phyloP scores from a whole-genome alignment of 1,284 basidiomycete species.

The Cutaneotrichosporon cyanovorans region DNA sequence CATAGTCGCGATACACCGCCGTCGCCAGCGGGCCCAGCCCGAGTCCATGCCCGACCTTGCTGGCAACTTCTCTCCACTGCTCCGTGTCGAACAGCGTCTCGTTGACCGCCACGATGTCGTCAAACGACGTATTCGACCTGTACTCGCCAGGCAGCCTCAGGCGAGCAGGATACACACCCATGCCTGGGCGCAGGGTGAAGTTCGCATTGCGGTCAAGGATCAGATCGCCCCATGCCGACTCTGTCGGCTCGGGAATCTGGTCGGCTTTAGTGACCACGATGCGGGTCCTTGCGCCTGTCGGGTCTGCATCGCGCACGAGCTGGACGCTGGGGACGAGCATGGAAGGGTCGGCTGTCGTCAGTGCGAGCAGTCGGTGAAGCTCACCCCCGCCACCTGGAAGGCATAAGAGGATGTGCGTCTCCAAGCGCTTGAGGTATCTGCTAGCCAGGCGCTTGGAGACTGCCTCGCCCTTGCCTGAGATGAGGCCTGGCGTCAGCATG shows the following conservation, averaged over 20 bases:
- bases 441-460: conserved; percentile 10
- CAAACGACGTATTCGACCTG: background rate
- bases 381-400: conserved; percentile 19
- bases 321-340: conserved; percentile 3
- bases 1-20: background rate
- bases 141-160: conserved; percentile 7
- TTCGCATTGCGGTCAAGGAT: background rate
- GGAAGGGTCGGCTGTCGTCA: conserved; percentile 14
- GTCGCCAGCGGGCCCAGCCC: conserved; percentile 7
- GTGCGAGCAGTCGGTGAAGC: background rate
- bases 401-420: conserved; percentile 23
- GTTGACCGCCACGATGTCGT: conserved; percentile 2
- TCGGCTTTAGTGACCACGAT: conserved; percentile 25
- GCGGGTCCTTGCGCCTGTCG: background rate
- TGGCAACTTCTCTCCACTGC: conserved; percentile 13
- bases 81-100: conserved; percentile 6
- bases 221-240: conserved; percentile 7
- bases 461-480: background rate
- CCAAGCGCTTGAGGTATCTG: conserved; percentile 10
- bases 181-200: conserved; percentile 2
- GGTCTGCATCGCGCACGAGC: conserved; percentile 16
- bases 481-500: background rate
- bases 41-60: background rate
- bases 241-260: conserved; percentile 3
- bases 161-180: conserved; percentile 15